Conservation (phyloP, 306 rosid species). For the Datisca glomerata region DNA sequence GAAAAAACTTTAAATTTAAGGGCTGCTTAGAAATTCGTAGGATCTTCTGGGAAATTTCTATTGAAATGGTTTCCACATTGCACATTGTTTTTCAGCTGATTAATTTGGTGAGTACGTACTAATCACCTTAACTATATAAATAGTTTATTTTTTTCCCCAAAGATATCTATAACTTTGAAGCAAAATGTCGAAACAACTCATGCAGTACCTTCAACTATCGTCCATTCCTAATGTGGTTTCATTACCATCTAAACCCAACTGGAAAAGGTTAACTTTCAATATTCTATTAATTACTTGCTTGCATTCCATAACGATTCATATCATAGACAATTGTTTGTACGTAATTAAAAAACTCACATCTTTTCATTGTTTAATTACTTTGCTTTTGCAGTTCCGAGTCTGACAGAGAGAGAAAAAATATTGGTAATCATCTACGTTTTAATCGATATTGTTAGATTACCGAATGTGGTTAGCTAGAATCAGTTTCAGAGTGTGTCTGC, state of each 20-base stretch:
- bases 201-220: background rate
- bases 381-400: background rate
- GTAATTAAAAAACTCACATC: background rate
- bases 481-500: background rate
- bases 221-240: background rate
- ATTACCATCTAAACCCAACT: background rate
- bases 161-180: background rate
- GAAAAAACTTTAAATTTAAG: background rate
- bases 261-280: background rate
- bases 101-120: background rate
- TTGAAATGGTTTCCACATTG: background rate
- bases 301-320: no score
- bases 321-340: background rate
- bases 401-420: background rate
- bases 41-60: background rate
- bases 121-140: background rate
- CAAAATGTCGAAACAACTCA: background rate
- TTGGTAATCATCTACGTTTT: no score
- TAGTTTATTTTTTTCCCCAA: background rate
- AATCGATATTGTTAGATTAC: no score
- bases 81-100: background rate
- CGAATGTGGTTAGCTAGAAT: background rate
- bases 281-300: background rate
- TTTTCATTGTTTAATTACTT: background rate
- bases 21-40: background rate